phyloP scores from a whole-genome alignment of 345 rosid species.

The Salix udensis region DNA sequence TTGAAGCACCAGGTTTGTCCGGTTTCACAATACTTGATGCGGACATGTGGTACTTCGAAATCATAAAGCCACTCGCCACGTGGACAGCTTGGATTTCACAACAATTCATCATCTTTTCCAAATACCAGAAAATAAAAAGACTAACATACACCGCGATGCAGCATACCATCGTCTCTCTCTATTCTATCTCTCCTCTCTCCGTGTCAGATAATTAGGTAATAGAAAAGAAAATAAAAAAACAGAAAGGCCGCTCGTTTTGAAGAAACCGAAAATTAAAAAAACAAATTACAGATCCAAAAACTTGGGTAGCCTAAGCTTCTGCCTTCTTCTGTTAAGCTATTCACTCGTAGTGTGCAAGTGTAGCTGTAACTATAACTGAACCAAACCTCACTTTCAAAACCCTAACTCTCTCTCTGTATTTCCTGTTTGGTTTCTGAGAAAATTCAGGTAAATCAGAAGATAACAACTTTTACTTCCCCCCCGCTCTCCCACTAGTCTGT shows the following conservation, averaged over 20 bases:
- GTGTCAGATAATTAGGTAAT: neutral
- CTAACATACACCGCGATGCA: neutral
- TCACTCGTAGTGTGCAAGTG: neutral
- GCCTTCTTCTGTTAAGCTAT: neutral
- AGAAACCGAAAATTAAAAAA: neutral
- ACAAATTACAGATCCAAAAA: neutral
- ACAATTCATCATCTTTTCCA: neutral
- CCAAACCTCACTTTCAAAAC: neutral
- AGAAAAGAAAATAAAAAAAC: no score
- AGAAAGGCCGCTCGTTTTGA: neutral
- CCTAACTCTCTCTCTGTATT: neutral
- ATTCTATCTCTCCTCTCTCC: neutral
- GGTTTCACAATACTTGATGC: no score
- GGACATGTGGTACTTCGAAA: no score
- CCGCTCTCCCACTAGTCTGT: neutral
- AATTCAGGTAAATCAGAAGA: neutral
- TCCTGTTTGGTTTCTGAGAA: constrained; percentile 1
- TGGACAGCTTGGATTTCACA: no score
- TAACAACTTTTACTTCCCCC: neutral
- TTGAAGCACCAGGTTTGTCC: no score
- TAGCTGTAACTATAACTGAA: neutral
- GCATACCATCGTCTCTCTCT: neutral
- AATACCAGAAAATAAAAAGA: neutral
- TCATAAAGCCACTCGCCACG: no score
- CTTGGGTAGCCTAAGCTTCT: neutral